Base-by-base conservation (phyloP, 2,329 filamentous ascomycete genomes). In the Alternaria novae-zelandiae region DNA sequence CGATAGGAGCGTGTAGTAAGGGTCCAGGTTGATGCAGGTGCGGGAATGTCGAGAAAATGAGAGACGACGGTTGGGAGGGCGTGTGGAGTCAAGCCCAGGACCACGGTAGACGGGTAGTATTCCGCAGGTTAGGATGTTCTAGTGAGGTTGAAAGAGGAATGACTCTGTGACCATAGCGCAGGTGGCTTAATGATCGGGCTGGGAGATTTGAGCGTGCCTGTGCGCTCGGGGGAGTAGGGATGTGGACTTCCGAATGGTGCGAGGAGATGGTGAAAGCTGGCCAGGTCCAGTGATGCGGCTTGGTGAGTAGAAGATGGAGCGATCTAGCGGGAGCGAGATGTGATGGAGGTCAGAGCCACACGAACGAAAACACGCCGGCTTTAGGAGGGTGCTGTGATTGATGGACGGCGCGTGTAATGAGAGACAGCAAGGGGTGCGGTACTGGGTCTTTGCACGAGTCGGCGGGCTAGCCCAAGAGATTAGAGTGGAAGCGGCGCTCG, bases 51-150 rank as follows among this genome's bases (percentile, higher is more conserved):
- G 73, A 75, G 76, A 76, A 79, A 78, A 79, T 78, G 79, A 80
- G 74, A 74, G 78, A 77, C 74, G 73, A 78, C 71, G 71, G 76
- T 76, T 79, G 76, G 74, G 78, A 78, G 75, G 78, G 72, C 72
- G 75, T 79, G 75, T 79, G 77, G 77, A 77, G 75, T 76, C 68
- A 70, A 71, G 74, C 77, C 79, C 79, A 78, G 78, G 73, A 74
- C 75, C 74, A 80, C 78, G 79, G 79, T 81, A 79, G 74, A 72
- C 77, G 78, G 78, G 75, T 78, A 74, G 73, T 74, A 71, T 79
- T 75, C 76, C 78, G 78, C 73, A 71, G 70, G 65, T 72, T 74
- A 74, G 75, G 74, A 72, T 71, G 71, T 76, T 79, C 77, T 80
- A 79, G 78, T 76, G 72, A 72, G 73, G 69, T 73, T 73, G 68